Conservation (phyloP, 495 filamentous ascomycete species). For the Neurospora sp. region DNA sequence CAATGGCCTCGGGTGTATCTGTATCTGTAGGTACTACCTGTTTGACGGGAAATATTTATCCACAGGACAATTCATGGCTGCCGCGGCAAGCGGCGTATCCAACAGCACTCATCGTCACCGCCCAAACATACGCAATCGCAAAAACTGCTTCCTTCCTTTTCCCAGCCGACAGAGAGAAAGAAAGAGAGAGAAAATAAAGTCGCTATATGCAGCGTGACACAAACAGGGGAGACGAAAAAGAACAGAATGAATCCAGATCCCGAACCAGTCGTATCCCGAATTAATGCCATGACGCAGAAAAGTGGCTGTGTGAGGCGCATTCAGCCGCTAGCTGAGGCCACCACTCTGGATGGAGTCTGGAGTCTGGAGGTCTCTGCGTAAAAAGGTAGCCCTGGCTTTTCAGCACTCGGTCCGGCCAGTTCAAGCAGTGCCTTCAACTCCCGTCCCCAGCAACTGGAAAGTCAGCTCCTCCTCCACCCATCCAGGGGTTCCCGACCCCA, state of each 20-base stretch:
- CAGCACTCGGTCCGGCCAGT: not conserved
- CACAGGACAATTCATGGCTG: not conserved
- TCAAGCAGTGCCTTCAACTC: not conserved
- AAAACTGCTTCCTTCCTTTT: not conserved
- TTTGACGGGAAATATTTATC: too few species aligned
- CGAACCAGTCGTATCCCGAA: not conserved
- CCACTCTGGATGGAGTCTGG: not conserved
- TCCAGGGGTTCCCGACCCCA: not conserved
- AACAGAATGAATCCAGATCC: not conserved
- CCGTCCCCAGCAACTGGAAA: not conserved
- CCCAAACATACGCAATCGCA: not conserved
- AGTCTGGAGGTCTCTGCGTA: not conserved
- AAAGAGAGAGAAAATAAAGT: not conserved
- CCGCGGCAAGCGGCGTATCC: not conserved
- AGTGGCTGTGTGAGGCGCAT: not conserved
- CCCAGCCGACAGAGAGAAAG: not conserved
- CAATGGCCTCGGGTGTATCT: not conserved
- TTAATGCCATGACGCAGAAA: not conserved
- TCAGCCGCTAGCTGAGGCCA: not conserved
- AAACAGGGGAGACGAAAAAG: not conserved
- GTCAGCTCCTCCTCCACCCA: not conserved
- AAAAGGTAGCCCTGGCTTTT: not conserved
- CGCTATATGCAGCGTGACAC: not conserved
- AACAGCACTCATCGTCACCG: not conserved
- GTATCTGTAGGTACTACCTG: not conserved